These are phyloP conservation scores for Aspergillus affinis DNA, from an alignment of 495 filamentous ascomycete genomes.

Conservation along the genomic window DNA sequence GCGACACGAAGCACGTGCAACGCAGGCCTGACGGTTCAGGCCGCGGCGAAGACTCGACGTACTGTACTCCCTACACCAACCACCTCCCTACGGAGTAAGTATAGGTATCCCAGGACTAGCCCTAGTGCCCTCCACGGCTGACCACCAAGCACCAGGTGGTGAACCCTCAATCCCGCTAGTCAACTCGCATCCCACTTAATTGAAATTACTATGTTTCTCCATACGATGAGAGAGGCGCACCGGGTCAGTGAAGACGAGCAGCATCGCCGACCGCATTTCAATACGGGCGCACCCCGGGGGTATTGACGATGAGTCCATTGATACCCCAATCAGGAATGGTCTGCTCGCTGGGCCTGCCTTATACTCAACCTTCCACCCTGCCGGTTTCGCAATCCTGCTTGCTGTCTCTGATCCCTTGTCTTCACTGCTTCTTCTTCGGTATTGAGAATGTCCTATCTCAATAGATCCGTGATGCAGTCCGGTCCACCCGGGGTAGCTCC, in stretches of 20 bases:
- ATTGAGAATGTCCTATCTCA: neutral
- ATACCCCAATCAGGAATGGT: slow-evolving; percentile 18
- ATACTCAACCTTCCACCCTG: slow-evolving; percentile 2
- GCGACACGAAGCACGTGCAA: no score
- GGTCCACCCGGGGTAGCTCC: neutral
- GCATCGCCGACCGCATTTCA: neutral
- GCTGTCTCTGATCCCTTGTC: neutral
- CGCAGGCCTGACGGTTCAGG: no score
- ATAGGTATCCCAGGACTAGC: no score
- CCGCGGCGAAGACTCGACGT: no score
- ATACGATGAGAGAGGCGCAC: neutral
- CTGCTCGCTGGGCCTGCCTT: neutral
- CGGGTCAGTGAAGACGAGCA: neutral
- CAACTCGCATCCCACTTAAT: no score
- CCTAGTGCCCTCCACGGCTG: no score
- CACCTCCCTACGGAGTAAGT: no score
- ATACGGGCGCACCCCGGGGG: neutral
- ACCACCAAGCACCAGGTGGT: no score
- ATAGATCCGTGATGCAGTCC: neutral
- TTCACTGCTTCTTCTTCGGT: neutral
- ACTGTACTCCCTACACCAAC: no score
- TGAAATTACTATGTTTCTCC: neutral
- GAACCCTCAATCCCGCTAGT: no score
- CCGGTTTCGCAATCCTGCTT: neutral
- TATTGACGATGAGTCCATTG: slow-evolving; percentile 11